Percentiles rank a stretch among this genome's conserved stretches.
phyloP scores from a whole-genome alignment of 2,329 filamentous ascomycete genomes.

The Alternaria infectoria region DNA sequence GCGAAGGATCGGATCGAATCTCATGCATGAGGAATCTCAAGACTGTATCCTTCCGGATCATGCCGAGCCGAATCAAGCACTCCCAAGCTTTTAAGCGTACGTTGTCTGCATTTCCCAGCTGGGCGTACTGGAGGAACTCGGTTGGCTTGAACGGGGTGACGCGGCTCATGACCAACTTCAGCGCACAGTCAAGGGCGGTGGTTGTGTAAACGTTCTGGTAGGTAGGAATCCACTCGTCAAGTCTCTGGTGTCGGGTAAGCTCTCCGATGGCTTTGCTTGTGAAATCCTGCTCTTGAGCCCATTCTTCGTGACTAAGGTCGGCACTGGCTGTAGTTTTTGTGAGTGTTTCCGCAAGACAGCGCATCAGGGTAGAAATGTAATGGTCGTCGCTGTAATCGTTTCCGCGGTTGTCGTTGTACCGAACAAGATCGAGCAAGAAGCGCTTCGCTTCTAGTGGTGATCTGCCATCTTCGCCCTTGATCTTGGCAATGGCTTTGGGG shows the following conservation, averaged over 20 bases:
- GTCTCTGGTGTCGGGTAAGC: constrained; percentile 67
- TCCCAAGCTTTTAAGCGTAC: constrained; percentile 66
- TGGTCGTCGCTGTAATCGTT: constrained; percentile 89
- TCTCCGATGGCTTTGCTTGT: constrained; percentile 64
- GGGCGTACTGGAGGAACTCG: constrained; percentile 67
- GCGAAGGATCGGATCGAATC: constrained; percentile 63
- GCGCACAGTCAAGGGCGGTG: constrained; percentile 66
- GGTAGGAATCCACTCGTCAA: constrained; percentile 71
- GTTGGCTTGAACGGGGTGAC: constrained; percentile 60
- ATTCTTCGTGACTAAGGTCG: constrained; percentile 52
- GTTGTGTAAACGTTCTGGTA: constrained; percentile 69
- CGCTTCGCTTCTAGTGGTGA: constrained; percentile 80
- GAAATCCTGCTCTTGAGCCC: constrained; percentile 60
- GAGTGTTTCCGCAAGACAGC: constrained; percentile 63
- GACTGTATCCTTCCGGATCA: constrained; percentile 58
- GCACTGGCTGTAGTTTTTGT: constrained; percentile 46
- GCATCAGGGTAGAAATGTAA: constrained; percentile 83
- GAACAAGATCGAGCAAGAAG: constrained; percentile 87
- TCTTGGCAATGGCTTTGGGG: constrained; percentile 76
- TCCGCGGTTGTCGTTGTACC: constrained; percentile 92
- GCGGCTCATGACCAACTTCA: constrained; percentile 60
- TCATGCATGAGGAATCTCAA: constrained; percentile 64
- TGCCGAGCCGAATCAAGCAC: constrained; percentile 62
- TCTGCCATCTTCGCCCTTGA: constrained; percentile 76
- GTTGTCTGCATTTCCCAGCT: constrained; percentile 64